Base-by-base conservation (phyloP, 768 basidiomycete genomes). In the Suillus luteus region DNA sequence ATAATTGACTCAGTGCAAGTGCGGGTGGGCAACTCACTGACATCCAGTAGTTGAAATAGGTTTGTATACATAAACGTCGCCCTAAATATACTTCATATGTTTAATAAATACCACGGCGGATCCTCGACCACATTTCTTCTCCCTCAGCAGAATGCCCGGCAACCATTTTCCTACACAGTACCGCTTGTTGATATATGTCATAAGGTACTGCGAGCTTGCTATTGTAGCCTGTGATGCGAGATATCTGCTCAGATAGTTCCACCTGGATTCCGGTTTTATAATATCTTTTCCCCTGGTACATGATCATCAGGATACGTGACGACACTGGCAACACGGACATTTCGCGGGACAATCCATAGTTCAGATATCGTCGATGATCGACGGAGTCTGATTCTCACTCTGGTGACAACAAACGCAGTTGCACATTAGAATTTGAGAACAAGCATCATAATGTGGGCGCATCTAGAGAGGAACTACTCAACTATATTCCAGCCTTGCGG, bases 171-270 rank as follows among this genome's bases (percentile, higher is more conserved):
- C 27, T 27, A 27, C 27, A 27, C 27, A 27, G 27, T 27, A 27
- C 27, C 27, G 27, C 27, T 27, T 27, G 27, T 27, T 27, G 27
- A 27, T 27, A 27, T 27, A n/a, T n/a, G n/a, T n/a, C 85, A 90
- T 83, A 64, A 90, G 71, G 69, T 87, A 89, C 37, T 77, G 77
- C 67, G 89, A 87, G 2, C 86, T 88, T 15, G 84, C 84, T 43
- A 88, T 81, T 70, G 89, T 90, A 46, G 86, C 83, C 77, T 82
- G 87, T 1, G 86, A 85, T 6, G 79, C 78, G n/a, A 78, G 77
- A 69, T 90, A 90, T 88, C 87, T 3, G 77, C 86, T 88, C 88
- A 89, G 49, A 89, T 87, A 10, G 82, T 78, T 3, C 88, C 87
- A 4, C 81, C 79, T 69, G 86, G 15, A 82, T 78, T 3, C 88